phyloP scores from a whole-genome alignment of 2,329 filamentous ascomycete genomes.

The Botrytis fabae region DNA sequence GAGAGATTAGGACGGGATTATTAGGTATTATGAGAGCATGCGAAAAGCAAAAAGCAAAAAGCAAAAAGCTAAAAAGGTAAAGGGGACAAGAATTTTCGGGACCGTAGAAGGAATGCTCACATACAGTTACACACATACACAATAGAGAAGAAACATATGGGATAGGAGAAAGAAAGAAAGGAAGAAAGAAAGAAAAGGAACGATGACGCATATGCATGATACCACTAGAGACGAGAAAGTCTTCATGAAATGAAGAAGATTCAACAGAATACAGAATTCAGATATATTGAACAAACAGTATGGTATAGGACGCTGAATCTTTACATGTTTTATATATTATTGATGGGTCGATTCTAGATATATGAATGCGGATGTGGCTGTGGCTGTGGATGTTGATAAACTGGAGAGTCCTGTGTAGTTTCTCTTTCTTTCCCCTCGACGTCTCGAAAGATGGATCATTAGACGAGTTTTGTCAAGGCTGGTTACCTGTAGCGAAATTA shows the following conservation, averaged over 20 bases:
- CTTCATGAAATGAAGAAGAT: background rate
- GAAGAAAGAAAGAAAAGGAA: background rate
- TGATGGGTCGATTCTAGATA: background rate
- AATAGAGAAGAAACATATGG: background rate
- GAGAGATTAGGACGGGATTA: conserved; percentile 75
- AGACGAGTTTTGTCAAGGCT: background rate
- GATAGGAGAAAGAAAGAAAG: background rate
- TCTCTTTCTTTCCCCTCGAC: background rate
- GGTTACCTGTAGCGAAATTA: rapidly evolving
- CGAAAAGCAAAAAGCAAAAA: background rate
- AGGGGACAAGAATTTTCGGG: background rate
- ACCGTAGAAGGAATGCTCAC: background rate
- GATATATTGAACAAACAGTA: background rate
- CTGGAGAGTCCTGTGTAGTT: background rate
- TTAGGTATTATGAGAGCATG: conserved; percentile 32
- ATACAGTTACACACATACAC: background rate
- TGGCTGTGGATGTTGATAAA: background rate
- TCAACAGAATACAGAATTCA: background rate
- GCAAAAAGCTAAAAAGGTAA: background rate
- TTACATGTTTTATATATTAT: background rate
- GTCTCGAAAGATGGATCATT: background rate
- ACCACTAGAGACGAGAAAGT: background rate
- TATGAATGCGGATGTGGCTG: background rate
- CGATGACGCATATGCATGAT: background rate
- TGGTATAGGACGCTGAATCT: background rate